Conservation (phyloP, 352 stramenopile genomes). For the Globisporangium nodosum region DNA sequence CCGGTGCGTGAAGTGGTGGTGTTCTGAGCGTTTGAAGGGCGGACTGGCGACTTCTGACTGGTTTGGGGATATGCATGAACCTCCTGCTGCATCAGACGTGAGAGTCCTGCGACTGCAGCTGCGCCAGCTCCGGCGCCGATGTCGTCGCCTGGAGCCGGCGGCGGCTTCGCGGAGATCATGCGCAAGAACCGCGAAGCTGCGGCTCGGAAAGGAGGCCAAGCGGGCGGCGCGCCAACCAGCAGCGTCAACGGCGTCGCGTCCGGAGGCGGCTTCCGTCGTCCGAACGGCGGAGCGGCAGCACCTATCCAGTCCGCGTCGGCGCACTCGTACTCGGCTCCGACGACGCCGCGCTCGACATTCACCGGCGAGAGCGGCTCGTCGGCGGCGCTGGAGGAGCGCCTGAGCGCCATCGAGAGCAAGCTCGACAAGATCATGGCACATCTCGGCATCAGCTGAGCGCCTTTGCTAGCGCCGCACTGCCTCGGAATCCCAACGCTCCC, state of each 20-base stretch:
- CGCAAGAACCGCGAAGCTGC: conserved; percentile 83
- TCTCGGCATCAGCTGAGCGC: conserved; percentile 53
- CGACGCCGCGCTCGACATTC: conserved; percentile 34
- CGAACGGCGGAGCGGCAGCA: neutral
- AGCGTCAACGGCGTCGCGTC: conserved; percentile 8
- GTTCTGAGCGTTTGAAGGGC: neutral
- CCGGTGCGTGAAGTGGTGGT: conserved; percentile 8
- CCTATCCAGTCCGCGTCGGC: conserved; percentile 4
- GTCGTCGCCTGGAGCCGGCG: conserved; percentile 16
- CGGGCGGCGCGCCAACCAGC: conserved; percentile 10
- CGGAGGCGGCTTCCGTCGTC: conserved; percentile 9
- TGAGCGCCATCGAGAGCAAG: conserved; percentile 78
- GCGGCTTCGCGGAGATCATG: conserved; percentile 88
- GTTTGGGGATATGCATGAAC: neutral
- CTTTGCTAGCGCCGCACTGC: neutral
- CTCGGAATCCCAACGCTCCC: neutral
- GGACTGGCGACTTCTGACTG: neutral
- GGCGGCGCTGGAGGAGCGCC: conserved; percentile 42
- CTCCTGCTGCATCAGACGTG: conserved; percentile 3
- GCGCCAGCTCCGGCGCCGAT: neutral
- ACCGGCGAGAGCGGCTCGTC: conserved; percentile 13
- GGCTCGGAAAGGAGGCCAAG: conserved; percentile 36
- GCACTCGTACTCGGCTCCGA: conserved; percentile 41
- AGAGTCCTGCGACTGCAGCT: neutral
- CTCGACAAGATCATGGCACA: conserved; percentile 89